Conservation (phyloP, 2,329 filamentous ascomycete species). For the Sporothrix brasiliensis region DNA sequence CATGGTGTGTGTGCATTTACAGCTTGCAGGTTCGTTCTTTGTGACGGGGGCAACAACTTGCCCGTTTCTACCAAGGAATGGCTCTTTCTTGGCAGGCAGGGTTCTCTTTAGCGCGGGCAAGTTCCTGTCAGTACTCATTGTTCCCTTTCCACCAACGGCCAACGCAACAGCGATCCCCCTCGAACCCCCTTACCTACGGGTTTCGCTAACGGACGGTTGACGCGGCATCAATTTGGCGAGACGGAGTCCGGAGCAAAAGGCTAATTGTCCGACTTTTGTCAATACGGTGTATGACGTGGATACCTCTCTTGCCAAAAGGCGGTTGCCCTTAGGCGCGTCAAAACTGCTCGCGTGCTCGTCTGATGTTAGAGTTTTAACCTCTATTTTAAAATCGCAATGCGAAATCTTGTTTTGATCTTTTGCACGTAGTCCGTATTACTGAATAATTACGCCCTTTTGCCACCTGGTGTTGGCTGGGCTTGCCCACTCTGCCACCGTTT, state of each 20-base stretch:
- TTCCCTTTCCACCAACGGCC: neutral
- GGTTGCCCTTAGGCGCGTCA: neutral
- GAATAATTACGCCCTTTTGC: neutral
- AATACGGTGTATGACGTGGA: too few relatives aligned
- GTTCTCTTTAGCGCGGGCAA: conserved; percentile 7
- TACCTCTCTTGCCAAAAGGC: neutral
- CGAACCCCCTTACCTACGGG: neutral
- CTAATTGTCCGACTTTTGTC: neutral
- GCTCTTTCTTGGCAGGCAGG: conserved; percentile 17
- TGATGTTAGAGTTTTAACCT: conserved; percentile 21
- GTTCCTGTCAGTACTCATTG: neutral
- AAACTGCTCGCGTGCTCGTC: conserved; percentile 15
- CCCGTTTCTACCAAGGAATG: conserved; percentile 6
- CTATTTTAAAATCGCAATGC: neutral
- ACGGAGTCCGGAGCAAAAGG: neutral
- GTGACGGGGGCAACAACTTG: neutral
- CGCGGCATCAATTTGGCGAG: neutral
- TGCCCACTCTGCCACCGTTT: conserved; percentile 14
- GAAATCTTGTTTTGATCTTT: neutral
- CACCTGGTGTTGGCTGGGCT: neutral
- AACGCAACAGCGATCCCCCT: neutral
- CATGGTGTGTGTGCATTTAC: too few relatives aligned
- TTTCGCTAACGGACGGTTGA: neutral
- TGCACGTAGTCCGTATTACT: too few relatives aligned
- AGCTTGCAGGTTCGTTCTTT: too few relatives aligned